Base-by-base conservation (phyloP, 768 basidiomycete species). In the Leccinum variicolor region DNA sequence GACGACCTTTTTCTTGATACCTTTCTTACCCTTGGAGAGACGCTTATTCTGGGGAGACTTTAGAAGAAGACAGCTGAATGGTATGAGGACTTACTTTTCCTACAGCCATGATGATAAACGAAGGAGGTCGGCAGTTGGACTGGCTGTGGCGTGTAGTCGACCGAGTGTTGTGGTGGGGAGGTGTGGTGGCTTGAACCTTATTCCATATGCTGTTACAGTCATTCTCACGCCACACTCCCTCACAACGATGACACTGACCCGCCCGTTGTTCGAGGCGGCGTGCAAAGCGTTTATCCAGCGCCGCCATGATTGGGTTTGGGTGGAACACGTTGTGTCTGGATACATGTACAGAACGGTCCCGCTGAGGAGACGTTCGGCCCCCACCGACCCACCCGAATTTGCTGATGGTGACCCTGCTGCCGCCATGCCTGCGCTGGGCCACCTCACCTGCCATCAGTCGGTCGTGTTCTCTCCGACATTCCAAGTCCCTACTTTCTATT, bases 1-100 rank as follows among this genome's bases (percentile, higher is more conserved):
- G 62, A 99, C 94, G 75, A 97, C 94, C 88, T 98, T 97, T 83
- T 98, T 99, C 94, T 99, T 99, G 83, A 98, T 88, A 75, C 93
- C 94, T 82, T 95, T 95, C 85, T 95, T 95, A 70, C 94, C 94
- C 81, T 97, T 97, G 51, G 94, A 94, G 67, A 95, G 85, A 74
- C 94, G 88, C 81, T 99, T 99, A 82, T 98, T 98, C 92, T 98
- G 65, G 14, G 14, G 45, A 36, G 50, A 9, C 43, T 63, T 43
- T 25, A 64, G 57, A 23, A 10, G 15, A 51, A 46, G 21, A 48
- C 14, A 45, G 19, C 4, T 11, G 7, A 8, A 26, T 15, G 14
- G 50, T 7, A 25, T 3, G 6, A 26, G 36, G 29, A 73, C 84
- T 52, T 61, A 90, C 90, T 84, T 92, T 92, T 75, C 90, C 90